A percentile compares a stretch with the other conserved stretches of the same genome.
Evolutionary conservation across 2,329 filamentous ascomycete genomes (phyloP).

Genomic region (Teratosphaeriaceae sp.): DNA sequence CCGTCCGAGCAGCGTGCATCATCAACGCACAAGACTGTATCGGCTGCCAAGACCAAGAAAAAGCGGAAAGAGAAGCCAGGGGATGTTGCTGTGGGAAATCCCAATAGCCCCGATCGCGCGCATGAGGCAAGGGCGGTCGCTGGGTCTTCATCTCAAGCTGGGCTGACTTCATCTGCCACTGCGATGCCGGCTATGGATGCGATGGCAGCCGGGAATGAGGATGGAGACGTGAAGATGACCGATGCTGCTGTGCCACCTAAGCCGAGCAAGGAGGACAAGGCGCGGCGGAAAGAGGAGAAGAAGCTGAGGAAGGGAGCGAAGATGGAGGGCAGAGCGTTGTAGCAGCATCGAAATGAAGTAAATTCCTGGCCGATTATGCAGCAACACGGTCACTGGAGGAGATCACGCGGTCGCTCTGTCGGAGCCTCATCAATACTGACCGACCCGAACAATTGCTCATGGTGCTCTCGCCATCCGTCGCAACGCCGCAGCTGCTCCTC

Average conservation of each 20-base stretch:
- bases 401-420: no score
- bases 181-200: no score
- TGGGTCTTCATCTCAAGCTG: no score
- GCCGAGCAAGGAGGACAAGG: constrained; percentile 27
- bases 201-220: constrained; percentile 1
- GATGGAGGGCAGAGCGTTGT: constrained; percentile 25
- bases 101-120: constrained; percentile 7
- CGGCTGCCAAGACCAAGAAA: constrained; percentile 28
- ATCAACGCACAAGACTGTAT: constrained; percentile 25
- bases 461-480: no score
- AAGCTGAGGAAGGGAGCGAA: constrained; percentile 26
- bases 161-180: no score
- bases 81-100: constrained; percentile 26
- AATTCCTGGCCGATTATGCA: no score
- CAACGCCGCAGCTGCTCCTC: no score
- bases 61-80: constrained; percentile 33
- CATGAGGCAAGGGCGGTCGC: not conserved
- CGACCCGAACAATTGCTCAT: no score
- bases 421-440: no score
- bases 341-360: not conserved
- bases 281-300: constrained; percentile 30
- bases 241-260: constrained; percentile 12
- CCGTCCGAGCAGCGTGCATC: constrained; percentile 33
- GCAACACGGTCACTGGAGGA: no score
- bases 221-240: constrained; percentile 8